Evolutionary conservation across 805 yeast species (phyloP).

Genomic region (Starmerella bombicola): DNA sequence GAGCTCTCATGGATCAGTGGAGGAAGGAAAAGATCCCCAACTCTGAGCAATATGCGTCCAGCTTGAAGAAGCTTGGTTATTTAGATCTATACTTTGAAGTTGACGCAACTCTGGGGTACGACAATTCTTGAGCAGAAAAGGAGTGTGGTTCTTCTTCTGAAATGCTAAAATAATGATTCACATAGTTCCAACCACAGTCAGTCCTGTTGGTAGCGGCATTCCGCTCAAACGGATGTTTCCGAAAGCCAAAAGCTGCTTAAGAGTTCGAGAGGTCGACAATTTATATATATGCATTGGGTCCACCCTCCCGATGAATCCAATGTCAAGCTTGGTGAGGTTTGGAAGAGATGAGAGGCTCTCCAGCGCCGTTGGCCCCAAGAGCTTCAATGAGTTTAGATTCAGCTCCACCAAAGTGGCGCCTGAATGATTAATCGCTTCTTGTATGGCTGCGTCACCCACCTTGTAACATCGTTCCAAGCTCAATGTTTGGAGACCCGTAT

Average conservation of each 20-base stretch:
- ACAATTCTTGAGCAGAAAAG: too few species aligned
- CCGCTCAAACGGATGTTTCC: conserved; percentile 36
- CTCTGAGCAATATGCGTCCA: conserved; percentile 1
- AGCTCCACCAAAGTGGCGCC: conserved; percentile 54
- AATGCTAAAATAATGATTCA: too few species aligned
- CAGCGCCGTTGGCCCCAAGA: conserved; percentile 35
- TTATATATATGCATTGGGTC: conserved; percentile 56
- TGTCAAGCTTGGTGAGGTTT: conserved; percentile 52
- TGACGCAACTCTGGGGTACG: conserved; percentile 26
- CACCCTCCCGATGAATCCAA: conserved; percentile 67
- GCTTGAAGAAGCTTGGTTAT: conserved; percentile 4
- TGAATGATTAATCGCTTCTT: conserved; percentile 50
- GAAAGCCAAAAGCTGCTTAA: conserved; percentile 62
- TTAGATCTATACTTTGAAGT: conserved; percentile 44
- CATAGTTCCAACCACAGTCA: conserved; percentile 25
- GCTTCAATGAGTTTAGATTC: conserved; percentile 59
- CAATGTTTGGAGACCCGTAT: conserved; percentile 46
- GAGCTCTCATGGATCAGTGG: conserved; percentile 3
- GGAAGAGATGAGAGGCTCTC: conserved; percentile 34
- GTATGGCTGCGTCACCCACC: conserved; percentile 50
- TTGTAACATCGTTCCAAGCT: conserved; percentile 54
- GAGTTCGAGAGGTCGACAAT: conserved; percentile 48
- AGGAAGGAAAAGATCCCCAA: conserved; percentile 8
- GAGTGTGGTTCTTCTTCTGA: too few species aligned
- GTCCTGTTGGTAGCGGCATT: conserved; percentile 24